Conservation (phyloP, 495 filamentous ascomycete genomes). For the Xylaria cubensis region DNA sequence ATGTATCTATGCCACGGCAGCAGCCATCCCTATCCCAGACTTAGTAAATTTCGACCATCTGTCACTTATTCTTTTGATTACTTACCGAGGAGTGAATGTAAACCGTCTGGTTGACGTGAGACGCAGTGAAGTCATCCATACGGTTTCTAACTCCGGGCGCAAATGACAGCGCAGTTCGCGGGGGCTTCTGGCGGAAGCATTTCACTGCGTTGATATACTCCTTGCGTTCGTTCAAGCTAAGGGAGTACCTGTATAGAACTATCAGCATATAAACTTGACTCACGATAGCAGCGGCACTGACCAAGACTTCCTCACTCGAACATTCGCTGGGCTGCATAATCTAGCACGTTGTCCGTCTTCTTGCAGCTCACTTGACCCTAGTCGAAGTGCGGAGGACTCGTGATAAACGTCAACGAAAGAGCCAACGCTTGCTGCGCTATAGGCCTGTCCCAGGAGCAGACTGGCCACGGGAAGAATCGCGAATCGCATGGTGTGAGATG, state of each 20-base stretch:
- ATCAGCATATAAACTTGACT: neutral
- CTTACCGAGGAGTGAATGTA: neutral
- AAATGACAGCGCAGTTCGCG: neutral
- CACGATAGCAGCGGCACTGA: neutral
- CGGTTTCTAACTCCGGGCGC: neutral
- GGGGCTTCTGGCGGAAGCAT: neutral
- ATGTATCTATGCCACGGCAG: slow-evolving; percentile 44
- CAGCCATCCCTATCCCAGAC: slow-evolving; percentile 23
- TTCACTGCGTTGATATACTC: neutral
- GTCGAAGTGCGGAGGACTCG: neutral
- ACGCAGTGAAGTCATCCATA: neutral
- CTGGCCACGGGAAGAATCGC: neutral
- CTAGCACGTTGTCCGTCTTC: neutral
- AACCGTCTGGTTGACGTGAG: neutral
- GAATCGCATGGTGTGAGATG: slow-evolving; percentile 1
- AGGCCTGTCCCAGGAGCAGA: neutral
- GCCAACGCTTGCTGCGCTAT: neutral
- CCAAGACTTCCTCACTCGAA: slow-evolving; percentile 4
- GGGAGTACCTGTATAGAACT: neutral
- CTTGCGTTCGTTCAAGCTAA: neutral
- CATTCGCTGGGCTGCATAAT: neutral
- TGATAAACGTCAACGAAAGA: neutral
- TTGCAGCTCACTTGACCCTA: neutral
- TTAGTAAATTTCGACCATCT: neutral
- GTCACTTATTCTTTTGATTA: neutral